Conservation (phyloP, 495 filamentous ascomycete genomes). For the Oleoguttula mirabilis region DNA sequence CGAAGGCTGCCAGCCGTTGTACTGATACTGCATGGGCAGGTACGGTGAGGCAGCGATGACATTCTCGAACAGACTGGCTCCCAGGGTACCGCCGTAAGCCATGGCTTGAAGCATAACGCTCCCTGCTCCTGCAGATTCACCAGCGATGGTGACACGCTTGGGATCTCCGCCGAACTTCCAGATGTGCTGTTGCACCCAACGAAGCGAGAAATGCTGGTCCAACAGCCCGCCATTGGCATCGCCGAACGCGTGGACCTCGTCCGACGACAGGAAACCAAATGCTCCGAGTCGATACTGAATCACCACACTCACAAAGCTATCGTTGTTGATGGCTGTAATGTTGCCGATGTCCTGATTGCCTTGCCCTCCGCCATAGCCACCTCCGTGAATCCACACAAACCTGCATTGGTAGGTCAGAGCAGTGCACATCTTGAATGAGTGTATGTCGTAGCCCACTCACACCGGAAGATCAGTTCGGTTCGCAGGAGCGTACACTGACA, state of each 20-base stretch:
- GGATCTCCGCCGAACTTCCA: slow-evolving; percentile 55
- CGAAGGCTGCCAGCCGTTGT: slow-evolving; percentile 34
- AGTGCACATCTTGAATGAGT: background rate
- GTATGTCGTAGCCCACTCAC: background rate
- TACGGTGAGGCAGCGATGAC: background rate
- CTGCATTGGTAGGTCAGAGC: too few species aligned
- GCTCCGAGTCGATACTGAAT: slow-evolving; percentile 28
- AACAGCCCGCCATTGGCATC: slow-evolving; percentile 29
- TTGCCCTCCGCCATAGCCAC: slow-evolving; percentile 19
- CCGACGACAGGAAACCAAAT: slow-evolving; percentile 44
- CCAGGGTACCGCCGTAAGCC: slow-evolving; percentile 37
- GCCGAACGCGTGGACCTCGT: slow-evolving; percentile 35
- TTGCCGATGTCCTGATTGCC: slow-evolving; percentile 13
- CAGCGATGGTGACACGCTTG: slow-evolving; percentile 47
- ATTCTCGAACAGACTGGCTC: slow-evolving; percentile 11
- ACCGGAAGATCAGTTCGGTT: background rate
- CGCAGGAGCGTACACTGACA: slow-evolving; percentile 29
- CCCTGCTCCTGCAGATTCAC: slow-evolving; percentile 51
- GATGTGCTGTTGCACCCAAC: slow-evolving; percentile 23
- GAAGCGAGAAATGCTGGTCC: background rate
- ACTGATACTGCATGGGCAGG: slow-evolving; percentile 7
- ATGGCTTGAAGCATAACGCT: slow-evolving; percentile 39
- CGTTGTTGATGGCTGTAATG: slow-evolving; percentile 17
- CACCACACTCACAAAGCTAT: slow-evolving; percentile 20
- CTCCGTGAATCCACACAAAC: slow-evolving; percentile 11